Evolutionary conservation across 306 rosid species (phyloP).

Genomic region (Begonia peltatifolia): DNA sequence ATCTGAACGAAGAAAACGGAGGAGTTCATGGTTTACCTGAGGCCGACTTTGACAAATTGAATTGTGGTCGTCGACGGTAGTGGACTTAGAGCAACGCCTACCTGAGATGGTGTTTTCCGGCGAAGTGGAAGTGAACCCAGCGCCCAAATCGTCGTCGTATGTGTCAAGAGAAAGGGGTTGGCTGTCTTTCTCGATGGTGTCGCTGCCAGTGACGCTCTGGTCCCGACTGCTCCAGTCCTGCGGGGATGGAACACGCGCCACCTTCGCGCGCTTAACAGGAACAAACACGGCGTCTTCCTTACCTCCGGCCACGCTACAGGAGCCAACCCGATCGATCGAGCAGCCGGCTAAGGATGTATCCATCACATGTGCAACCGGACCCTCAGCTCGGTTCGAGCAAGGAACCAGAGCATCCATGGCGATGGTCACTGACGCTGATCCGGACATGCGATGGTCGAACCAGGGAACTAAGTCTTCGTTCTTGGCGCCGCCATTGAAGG

Average conservation of each 20-base stretch:
- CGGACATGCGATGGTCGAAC: slow-evolving; percentile 23
- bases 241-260: slow-evolving; percentile 17
- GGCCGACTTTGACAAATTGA: slow-evolving; percentile 70
- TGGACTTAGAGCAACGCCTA: slow-evolving; percentile 23
- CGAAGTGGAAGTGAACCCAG: slow-evolving; percentile 14
- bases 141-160: slow-evolving; percentile 28
- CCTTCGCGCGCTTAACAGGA: slow-evolving; percentile 5
- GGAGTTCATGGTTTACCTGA: slow-evolving; percentile 19
- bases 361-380: background rate
- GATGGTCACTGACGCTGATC: slow-evolving; percentile 13
- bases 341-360: slow-evolving; percentile 18
- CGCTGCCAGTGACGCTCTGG: slow-evolving; percentile 42
- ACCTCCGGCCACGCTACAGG: slow-evolving; percentile 22
- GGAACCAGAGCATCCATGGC: slow-evolving; percentile 75
- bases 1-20: background rate
- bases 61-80: slow-evolving; percentile 57
- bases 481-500: background rate
- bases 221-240: slow-evolving; percentile 29
- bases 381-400: slow-evolving; percentile 20
- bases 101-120: slow-evolving; percentile 46
- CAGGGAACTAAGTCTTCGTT: slow-evolving; percentile 25
- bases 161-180: slow-evolving; percentile 33
- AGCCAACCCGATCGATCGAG: slow-evolving; percentile 27
- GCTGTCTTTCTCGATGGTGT: slow-evolving; percentile 39
- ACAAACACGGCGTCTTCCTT: slow-evolving; percentile 7